phyloP scores from a whole-genome alignment of 2,329 filamentous ascomycete genomes.

The Talaromyces funiculosus region DNA sequence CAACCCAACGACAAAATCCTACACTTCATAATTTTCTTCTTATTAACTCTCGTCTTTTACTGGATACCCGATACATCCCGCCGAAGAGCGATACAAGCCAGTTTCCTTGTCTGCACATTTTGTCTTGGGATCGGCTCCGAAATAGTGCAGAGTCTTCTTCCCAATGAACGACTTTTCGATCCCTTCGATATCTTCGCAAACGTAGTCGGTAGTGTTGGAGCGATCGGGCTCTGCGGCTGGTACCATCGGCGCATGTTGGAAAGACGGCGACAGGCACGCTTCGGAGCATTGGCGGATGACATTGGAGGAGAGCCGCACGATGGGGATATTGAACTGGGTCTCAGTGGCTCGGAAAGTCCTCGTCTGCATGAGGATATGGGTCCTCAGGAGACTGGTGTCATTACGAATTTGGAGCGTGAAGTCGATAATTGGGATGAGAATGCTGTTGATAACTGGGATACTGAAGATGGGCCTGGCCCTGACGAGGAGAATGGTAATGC shows the following conservation, averaged over 20 bases:
- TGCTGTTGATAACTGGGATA: conserved; percentile 60
- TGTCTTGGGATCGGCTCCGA: conserved; percentile 52
- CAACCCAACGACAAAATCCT: conserved; percentile 83
- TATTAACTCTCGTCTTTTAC: conserved; percentile 81
- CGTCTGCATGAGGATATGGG: conserved; percentile 28
- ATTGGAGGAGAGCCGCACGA: conserved; percentile 26
- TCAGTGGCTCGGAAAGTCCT: conserved; percentile 40
- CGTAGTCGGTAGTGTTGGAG: conserved; percentile 67
- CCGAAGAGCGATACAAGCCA: conserved; percentile 76
- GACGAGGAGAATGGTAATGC: conserved; percentile 12
- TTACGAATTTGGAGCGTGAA: conserved; percentile 69
- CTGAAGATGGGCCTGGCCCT: conserved; percentile 44
- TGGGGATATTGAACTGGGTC: conserved; percentile 69
- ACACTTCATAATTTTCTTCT: conserved; percentile 82
- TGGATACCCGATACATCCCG: conserved; percentile 93
- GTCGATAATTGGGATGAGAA: conserved; percentile 96
- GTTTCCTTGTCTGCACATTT: conserved; percentile 71
- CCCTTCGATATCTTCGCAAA: conserved; percentile 84
- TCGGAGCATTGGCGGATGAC: conserved; percentile 61
- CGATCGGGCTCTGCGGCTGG: conserved; percentile 71
- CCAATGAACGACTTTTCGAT: conserved; percentile 68
- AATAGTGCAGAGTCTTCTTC: conserved; percentile 58
- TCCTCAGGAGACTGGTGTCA: conserved; percentile 57
- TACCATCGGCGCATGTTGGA: conserved; percentile 97
- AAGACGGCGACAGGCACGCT: conserved; percentile 67